These are phyloP conservation scores for Chaetothyriales sp. DNA, from an alignment of 2,329 filamentous ascomycete genomes.

Conservation along the genomic window DNA sequence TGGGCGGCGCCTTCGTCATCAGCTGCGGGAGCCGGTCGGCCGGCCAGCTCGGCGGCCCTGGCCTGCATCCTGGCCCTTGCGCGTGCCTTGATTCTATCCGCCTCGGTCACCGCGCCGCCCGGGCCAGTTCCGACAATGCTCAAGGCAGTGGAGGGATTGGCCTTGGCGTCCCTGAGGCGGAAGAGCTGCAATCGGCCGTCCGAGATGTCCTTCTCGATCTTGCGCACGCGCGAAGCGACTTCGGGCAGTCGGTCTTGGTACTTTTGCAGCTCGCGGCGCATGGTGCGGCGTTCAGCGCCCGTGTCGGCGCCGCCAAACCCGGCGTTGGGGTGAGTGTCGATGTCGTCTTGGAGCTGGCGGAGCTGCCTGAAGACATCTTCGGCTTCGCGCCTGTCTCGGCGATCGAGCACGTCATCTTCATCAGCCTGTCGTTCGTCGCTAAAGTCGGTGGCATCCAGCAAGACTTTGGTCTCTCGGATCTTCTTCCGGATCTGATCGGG, in stretches of 20 bases:
- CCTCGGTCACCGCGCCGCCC: constrained; percentile 78
- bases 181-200: constrained; percentile 88
- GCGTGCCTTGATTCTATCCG: constrained; percentile 83
- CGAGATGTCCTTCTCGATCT: constrained; percentile 81
- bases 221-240: constrained; percentile 79
- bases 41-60: constrained; percentile 79
- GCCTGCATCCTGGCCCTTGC: constrained; percentile 99
- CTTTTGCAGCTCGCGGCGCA: constrained; percentile 80
- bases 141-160: constrained; percentile 65
- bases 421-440: constrained; percentile 80
- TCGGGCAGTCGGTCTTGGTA: constrained; percentile 83
- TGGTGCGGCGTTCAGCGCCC: constrained; percentile 69
- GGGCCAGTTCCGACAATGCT: constrained; percentile 85
- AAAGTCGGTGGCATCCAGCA: constrained; percentile 93
- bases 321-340: constrained; percentile 77
- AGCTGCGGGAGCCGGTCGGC: constrained; percentile 58
- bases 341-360: constrained; percentile 81
- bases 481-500: constrained; percentile 84
- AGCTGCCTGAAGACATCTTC: constrained; percentile 91
- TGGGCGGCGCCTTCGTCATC: constrained; percentile 66
- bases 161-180: constrained; percentile 83
- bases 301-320: constrained; percentile 58
- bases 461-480: constrained; percentile 83
- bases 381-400: constrained; percentile 77
- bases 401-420: constrained; percentile 82